Percentiles rank a stretch among this genome's conserved stretches.
phyloP scores from a whole-genome alignment of 345 rosid species.

The Angophora floribunda region DNA sequence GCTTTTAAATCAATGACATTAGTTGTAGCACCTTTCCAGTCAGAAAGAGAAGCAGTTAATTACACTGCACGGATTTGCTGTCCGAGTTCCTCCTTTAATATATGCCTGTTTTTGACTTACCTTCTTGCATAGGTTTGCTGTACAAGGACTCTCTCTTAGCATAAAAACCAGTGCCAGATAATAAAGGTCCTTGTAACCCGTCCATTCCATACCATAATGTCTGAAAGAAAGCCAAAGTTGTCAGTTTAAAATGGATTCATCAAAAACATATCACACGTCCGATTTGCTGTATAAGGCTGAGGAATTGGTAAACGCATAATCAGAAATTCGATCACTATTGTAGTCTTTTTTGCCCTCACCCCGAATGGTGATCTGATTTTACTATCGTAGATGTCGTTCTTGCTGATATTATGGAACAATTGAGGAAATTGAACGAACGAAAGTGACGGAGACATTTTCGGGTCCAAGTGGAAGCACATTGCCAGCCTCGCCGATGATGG shows the following conservation, averaged over 20 bases:
- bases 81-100: background rate
- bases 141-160: constrained; percentile 23
- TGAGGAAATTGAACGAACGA: constrained; percentile 42
- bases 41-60: background rate
- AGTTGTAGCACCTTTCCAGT: background rate
- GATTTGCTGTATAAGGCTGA: background rate
- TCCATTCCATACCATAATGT: constrained; percentile 6
- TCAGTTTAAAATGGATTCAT: background rate
- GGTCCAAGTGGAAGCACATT: constrained; percentile 30
- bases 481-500: constrained; percentile 34
- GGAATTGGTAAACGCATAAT: background rate
- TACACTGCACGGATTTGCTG: background rate
- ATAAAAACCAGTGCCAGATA: constrained; percentile 32
- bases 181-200: constrained; percentile 21
- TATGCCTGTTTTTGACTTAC: background rate
- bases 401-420: constrained; percentile 14
- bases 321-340: background rate
- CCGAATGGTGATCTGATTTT: constrained; percentile 1
- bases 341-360: constrained; percentile 9
- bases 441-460: constrained; percentile 6
- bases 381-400: constrained; percentile 34
- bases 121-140: background rate
- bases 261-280: background rate
- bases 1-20: background rate
- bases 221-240: background rate